Evolutionary conservation across 257 asterid species (phyloP).

Genomic region (Nicotiana otophora): DNA sequence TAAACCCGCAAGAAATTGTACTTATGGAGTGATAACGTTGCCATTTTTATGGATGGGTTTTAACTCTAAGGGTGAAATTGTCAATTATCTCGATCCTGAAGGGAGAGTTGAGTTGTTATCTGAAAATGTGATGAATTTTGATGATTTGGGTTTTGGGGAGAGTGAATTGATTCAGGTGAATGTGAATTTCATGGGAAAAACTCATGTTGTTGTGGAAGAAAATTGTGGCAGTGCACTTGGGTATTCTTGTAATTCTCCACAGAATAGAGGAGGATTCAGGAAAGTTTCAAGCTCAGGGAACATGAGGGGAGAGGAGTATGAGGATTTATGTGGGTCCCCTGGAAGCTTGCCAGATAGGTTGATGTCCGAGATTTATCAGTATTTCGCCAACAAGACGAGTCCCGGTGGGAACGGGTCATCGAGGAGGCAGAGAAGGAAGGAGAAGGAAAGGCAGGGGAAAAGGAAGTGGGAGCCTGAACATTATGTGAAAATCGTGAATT

Average conservation of each 20-base stretch:
- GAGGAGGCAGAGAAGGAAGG: slow-evolving; percentile 86
- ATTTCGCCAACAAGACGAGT: slow-evolving; percentile 68
- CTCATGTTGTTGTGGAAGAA: slow-evolving; percentile 71
- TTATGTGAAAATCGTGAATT: slow-evolving; percentile 66
- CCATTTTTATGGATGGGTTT: slow-evolving; percentile 67
- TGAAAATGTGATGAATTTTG: slow-evolving; percentile 35
- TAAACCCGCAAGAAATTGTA: slow-evolving; percentile 40
- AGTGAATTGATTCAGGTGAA: slow-evolving; percentile 54
- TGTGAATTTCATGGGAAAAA: slow-evolving; percentile 55
- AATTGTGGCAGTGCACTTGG: slow-evolving; percentile 24
- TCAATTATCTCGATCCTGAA: slow-evolving; percentile 62
- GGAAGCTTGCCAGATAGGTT: slow-evolving; percentile 50
- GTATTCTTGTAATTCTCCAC: slow-evolving; percentile 27
- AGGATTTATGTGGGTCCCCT: slow-evolving; percentile 56
- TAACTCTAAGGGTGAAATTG: slow-evolving; percentile 46
- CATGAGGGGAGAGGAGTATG: slow-evolving; percentile 47
- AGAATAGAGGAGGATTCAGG: slow-evolving; percentile 3
- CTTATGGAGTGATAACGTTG: slow-evolving; percentile 51
- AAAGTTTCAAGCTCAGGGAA: slow-evolving; percentile 32
- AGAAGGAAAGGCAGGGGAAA: slow-evolving; percentile 63
- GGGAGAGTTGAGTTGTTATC: slow-evolving; percentile 38
- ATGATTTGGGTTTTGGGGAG: slow-evolving; percentile 31
- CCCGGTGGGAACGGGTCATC: slow-evolving; percentile 68
- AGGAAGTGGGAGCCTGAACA: slow-evolving; percentile 69
- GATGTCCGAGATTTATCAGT: slow-evolving; percentile 77